Evolutionary conservation across 1,284 basidiomycete genomes (phyloP), one percentile per base, ranked within the genome.

Genomic region (Melampsora larici-populina): DNA sequence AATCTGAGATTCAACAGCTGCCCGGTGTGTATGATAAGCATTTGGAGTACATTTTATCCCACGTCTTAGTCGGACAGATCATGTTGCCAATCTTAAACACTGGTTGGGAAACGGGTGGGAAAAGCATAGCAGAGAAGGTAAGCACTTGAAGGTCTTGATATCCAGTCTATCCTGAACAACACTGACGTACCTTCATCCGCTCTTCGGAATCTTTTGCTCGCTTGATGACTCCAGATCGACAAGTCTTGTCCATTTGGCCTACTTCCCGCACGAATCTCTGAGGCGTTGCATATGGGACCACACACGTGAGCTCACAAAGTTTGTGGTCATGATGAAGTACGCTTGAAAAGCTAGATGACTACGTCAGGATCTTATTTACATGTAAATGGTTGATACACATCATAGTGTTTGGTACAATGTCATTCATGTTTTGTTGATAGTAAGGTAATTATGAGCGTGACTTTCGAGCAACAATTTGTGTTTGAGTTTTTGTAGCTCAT

Each of bases 81-180:
- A 86, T 95, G 67, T 81, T 91, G 65, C 89, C 89, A 0, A 86
- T 92, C 24, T 88, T 93, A 6, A 87, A 89, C 79, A 88, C 87
- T 74, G 91, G 91, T 6, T 97, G 94, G 94, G 91, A 93, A 46
- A 90, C 92, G 43, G 94, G 94, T 18, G 94, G 93, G 1, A 88
- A 90, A 82, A 89, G 89, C 67, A 85, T 89, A 79, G 87, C 89
- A 78, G 85, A 85, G 68, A 89, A 89, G 87, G 92, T 92, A 79
- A 82, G 55, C 18, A 29, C 84, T 81, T 60, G 29, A 24, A 24
- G 7, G 55, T n/a, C n/a, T 60, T 60, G 18, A 43, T 29, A 2
- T 29, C 2, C 55, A 24, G 55, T 18, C n/a, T 60, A n/a, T 60
- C 8, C 29, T 60, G n/a, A 60, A 29, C n/a, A 29, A 60, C 18